phyloP scores from a whole-genome alignment of 768 basidiomycete genomes.

The Boletellus emodensis region DNA sequence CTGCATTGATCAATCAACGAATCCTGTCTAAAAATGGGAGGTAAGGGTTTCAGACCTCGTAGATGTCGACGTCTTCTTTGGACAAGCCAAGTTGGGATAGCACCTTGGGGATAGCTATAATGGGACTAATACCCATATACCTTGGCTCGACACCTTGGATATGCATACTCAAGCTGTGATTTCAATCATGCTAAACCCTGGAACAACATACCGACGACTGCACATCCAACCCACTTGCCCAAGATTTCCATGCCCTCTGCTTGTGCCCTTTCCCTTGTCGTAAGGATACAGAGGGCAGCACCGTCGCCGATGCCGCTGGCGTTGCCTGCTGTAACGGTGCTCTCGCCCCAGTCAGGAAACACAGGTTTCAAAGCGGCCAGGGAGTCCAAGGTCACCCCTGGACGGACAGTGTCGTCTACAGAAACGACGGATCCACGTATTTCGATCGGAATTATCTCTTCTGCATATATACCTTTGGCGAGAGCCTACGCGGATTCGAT shows the following conservation, averaged over 20 bases:
- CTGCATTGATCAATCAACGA: slow-evolving; percentile 33
- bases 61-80: slow-evolving; percentile 73
- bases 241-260: slow-evolving; percentile 73
- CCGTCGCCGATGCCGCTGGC: slow-evolving; percentile 92
- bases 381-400: slow-evolving; percentile 74
- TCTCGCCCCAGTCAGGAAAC: slow-evolving; percentile 75
- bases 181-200: not conserved
- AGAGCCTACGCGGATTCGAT: slow-evolving; percentile 45
- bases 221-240: slow-evolving; percentile 76
- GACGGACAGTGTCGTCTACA: slow-evolving; percentile 84
- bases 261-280: slow-evolving; percentile 74
- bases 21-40: not conserved
- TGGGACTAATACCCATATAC: slow-evolving; percentile 76
- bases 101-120: slow-evolving; percentile 67
- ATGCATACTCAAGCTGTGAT: slow-evolving; percentile 1
- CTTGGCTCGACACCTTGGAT: slow-evolving; percentile 64
- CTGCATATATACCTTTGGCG: slow-evolving; percentile 66
- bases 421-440: slow-evolving; percentile 63
- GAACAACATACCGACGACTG: slow-evolving; percentile 62
- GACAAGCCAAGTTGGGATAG: slow-evolving; percentile 56
- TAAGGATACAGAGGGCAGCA: slow-evolving; percentile 79
- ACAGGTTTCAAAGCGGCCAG: slow-evolving; percentile 79
- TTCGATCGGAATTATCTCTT: slow-evolving; percentile 88
- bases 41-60: slow-evolving; percentile 48
- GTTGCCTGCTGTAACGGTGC: slow-evolving; percentile 77